These are phyloP conservation scores for Termitomyces sp. DNA, from an alignment of 768 basidiomycete species.

Conservation along the genomic window DNA sequence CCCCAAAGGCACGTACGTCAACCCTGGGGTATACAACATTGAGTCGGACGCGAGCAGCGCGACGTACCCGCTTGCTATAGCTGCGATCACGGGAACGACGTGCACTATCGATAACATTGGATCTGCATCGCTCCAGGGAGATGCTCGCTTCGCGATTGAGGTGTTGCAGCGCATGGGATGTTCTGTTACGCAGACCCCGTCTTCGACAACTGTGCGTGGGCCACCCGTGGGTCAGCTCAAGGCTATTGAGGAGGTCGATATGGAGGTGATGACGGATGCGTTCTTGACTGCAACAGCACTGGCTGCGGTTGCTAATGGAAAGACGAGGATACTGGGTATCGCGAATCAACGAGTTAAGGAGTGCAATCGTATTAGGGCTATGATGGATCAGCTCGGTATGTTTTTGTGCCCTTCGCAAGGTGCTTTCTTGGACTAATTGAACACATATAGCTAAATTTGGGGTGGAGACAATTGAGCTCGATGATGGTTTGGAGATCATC, in stretches of 20 bases:
- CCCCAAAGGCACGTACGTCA: conserved; percentile 72
- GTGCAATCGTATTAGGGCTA: conserved; percentile 94
- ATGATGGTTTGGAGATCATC: conserved; percentile 88
- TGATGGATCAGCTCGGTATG: conserved; percentile 92
- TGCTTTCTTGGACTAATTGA: conserved; percentile 1
- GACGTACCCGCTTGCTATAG: conserved; percentile 95
- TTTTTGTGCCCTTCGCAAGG: conserved; percentile 5
- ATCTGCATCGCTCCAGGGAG: conserved; percentile 89
- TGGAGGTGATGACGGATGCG: conserved; percentile 99
- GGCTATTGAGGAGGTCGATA: conserved; percentile 85
- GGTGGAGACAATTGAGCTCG: conserved; percentile 86
- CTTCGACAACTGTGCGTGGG: conserved; percentile 88
- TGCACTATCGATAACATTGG: conserved; percentile 96
- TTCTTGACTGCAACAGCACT: conserved; percentile 94
- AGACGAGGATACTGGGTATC: conserved; percentile 87
- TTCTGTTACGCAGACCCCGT: conserved; percentile 79
- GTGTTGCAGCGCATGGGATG: conserved; percentile 97
- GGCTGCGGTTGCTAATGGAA: conserved; percentile 74
- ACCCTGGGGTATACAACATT: conserved; percentile 81
- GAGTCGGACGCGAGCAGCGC: conserved; percentile 95
- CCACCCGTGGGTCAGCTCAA: conserved; percentile 79
- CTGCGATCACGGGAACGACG: conserved; percentile 94
- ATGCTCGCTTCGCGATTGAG: conserved; percentile 91
- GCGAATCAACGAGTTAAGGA: conserved; percentile 99
- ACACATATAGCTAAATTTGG: conserved; percentile 80